phyloP scores from a whole-genome alignment of 78 protist genomes.

The Chrysochromulina parva region DNA sequence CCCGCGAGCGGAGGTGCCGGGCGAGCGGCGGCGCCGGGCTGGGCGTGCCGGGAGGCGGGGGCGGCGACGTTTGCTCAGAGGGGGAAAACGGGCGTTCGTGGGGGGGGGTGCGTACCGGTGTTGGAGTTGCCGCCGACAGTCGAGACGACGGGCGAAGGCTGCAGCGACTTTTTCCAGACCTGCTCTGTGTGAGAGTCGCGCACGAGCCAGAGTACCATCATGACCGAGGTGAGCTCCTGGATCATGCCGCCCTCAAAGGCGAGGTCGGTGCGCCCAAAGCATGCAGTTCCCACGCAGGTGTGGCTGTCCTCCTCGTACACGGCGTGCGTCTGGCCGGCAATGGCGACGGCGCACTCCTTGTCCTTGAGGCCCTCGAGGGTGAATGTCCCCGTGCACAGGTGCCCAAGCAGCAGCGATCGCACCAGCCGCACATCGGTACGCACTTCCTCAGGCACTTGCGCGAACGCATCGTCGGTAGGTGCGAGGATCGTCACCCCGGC shows the following conservation, averaged over 20 bases:
- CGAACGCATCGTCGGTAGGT: background rate
- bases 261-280: background rate
- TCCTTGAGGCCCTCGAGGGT: background rate
- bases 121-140: too few species aligned
- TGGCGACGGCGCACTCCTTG: background rate
- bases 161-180: conserved; percentile 17
- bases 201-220: background rate
- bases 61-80: too few species aligned
- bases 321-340: conserved; percentile 17
- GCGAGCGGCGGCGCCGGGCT: too few species aligned
- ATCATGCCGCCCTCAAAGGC: background rate
- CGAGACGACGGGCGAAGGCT: background rate
- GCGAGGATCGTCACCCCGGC: background rate
- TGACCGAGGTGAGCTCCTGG: background rate
- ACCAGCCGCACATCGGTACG: background rate
- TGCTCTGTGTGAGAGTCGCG: conserved; percentile 16
- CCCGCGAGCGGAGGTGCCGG: too few species aligned
- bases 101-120: too few species aligned
- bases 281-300: background rate
- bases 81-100: too few species aligned
- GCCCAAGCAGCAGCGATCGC: background rate
- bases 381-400: background rate
- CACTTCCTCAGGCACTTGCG: background rate
- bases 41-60: too few species aligned
- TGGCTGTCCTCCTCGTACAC: background rate